Evolutionary conservation across 805 yeast species (phyloP).

Genomic region (Candida alai): DNA sequence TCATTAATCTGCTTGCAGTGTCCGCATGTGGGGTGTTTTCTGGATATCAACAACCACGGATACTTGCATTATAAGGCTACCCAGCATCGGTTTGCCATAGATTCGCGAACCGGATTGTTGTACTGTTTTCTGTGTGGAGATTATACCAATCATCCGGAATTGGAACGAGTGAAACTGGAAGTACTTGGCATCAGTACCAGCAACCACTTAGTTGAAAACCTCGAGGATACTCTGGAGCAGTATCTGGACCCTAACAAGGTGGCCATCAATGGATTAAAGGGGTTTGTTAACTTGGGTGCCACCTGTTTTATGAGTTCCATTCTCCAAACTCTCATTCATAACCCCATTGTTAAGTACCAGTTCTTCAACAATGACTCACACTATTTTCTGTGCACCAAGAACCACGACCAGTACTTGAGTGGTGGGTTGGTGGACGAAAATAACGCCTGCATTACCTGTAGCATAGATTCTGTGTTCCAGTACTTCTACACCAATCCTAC

Average conservation of each 20-base stretch:
- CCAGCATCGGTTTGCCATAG: conserved; percentile 47
- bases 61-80: conserved; percentile 28
- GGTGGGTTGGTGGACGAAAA: conserved; percentile 23
- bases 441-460: conserved; percentile 73
- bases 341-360: conserved; percentile 77
- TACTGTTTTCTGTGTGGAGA: conserved; percentile 79
- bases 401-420: conserved; percentile 17
- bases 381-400: conserved; percentile 46
- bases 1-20: conserved; percentile 72
- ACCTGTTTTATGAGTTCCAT: conserved; percentile 96
- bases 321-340: conserved; percentile 85
- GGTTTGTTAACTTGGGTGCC: conserved; percentile 91
- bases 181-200: conserved; percentile 1
- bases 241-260: conserved; percentile 40
- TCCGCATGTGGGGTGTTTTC: conserved; percentile 64
- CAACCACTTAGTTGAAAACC: neutral
- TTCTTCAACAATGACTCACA: conserved; percentile 72
- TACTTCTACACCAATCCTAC: conserved; percentile 65
- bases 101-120: conserved; percentile 61
- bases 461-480: conserved; percentile 72
- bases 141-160: conserved; percentile 57
- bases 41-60: conserved; percentile 32
- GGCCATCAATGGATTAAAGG: conserved; percentile 77
- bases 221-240: conserved; percentile 1
- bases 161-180: conserved; percentile 47